phyloP scores from a whole-genome alignment of 1,284 basidiomycete genomes.

The Rhodotorula sp. region DNA sequence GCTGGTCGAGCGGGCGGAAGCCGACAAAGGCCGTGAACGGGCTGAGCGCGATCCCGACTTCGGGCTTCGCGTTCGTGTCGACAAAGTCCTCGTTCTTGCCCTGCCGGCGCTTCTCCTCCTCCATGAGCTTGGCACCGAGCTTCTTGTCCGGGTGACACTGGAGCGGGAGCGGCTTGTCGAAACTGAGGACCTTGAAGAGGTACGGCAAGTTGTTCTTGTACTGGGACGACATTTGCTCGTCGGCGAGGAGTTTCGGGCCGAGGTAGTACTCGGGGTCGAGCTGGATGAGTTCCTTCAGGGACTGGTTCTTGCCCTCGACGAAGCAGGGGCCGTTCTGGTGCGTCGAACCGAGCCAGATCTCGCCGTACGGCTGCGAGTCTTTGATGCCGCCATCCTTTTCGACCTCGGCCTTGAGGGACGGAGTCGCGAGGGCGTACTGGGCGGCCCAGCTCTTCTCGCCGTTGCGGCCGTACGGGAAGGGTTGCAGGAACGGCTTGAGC shows the following conservation, averaged over 20 bases:
- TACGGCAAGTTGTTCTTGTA: slow-evolving; percentile 39
- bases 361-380: slow-evolving; percentile 38
- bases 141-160: slow-evolving; percentile 36
- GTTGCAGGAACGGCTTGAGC: slow-evolving; percentile 41
- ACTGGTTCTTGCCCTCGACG: slow-evolving; percentile 15
- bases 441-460: slow-evolving; percentile 35
- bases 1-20: slow-evolving; percentile 37
- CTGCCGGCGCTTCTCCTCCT: slow-evolving; percentile 25
- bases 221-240: slow-evolving; percentile 31
- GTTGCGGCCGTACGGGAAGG: slow-evolving; percentile 36
- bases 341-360: slow-evolving; percentile 30
- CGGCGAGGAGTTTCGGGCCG: slow-evolving; percentile 33
- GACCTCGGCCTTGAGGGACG: slow-evolving; percentile 8
- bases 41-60: slow-evolving; percentile 39
- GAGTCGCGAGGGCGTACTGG: slow-evolving; percentile 30
- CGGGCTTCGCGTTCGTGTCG: slow-evolving; percentile 41
- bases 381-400: slow-evolving; percentile 37
- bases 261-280: slow-evolving; percentile 30
- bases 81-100: slow-evolving; percentile 40
- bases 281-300: slow-evolving; percentile 27
- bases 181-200: slow-evolving; percentile 42
- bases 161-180: slow-evolving; percentile 42
- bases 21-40: slow-evolving; percentile 42
- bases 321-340: slow-evolving; percentile 36
- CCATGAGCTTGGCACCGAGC: slow-evolving; percentile 33